Evolutionary conservation across 495 filamentous ascomycete genomes (phyloP).

Genomic region (Neurospora sp.): DNA sequence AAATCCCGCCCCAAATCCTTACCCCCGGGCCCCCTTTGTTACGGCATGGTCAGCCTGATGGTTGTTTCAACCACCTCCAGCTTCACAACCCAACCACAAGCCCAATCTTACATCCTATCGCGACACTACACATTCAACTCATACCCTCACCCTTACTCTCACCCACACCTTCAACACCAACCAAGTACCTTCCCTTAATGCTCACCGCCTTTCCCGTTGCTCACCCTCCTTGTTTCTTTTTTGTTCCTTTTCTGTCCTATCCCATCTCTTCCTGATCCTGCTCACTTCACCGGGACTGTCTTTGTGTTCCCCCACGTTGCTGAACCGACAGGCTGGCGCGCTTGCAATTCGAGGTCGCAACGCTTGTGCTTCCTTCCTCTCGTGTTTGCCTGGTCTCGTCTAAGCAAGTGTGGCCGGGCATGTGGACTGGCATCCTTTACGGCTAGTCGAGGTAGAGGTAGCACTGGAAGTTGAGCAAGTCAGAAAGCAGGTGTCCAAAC

Average conservation of each 20-base stretch:
- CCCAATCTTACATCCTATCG: neutral
- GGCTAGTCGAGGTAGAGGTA: neutral
- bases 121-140: neutral
- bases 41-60: constrained; percentile 5
- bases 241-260: neutral
- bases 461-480: neutral
- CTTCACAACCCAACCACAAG: constrained; percentile 6
- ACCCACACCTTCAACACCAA: neutral
- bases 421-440: neutral
- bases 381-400: neutral
- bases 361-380: neutral
- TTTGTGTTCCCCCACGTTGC: constrained; percentile 1
- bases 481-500: neutral
- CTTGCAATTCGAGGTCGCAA: neutral
- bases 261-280: neutral
- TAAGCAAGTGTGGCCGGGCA: neutral
- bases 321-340: neutral
- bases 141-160: neutral
- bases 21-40: constrained; percentile 1
- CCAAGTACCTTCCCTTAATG: neutral
- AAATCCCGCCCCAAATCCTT: neutral
- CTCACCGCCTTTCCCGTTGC: neutral
- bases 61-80: constrained; percentile 2
- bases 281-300: neutral
- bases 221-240: neutral